Percentiles rank a stretch among this genome's conserved stretches.
phyloP scores from a whole-genome alignment of 2,329 filamentous ascomycete genomes.

The Aspergillus fructus region DNA sequence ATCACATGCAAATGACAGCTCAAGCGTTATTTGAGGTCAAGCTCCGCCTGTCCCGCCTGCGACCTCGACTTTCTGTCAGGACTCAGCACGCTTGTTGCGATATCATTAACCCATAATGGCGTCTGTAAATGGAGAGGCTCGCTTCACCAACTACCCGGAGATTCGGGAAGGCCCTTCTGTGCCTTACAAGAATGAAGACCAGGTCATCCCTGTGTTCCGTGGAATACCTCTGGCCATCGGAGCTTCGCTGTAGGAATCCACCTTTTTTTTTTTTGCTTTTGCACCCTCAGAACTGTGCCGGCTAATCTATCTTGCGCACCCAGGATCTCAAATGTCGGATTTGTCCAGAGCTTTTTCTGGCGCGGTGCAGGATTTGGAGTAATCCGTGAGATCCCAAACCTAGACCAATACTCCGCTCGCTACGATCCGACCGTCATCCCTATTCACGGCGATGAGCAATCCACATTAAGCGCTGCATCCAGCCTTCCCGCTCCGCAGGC shows the following conservation, averaged over 20 bases:
- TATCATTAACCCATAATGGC: conserved; percentile 20
- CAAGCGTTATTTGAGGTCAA: neutral
- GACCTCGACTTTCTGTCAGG: neutral
- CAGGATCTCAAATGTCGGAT: conserved; percentile 60
- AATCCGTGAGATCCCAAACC: conserved; percentile 54
- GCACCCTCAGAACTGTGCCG: neutral
- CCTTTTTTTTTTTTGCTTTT: conserved; percentile 1
- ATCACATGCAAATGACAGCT: conserved; percentile 3
- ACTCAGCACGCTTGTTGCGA: neutral
- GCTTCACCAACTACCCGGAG: conserved; percentile 39
- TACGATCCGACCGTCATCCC: conserved; percentile 61
- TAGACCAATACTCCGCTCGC: conserved; percentile 55
- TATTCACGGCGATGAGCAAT: conserved; percentile 22
- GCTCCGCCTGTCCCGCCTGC: neutral
- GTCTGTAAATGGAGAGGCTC: conserved; percentile 10
- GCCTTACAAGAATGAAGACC: conserved; percentile 50
- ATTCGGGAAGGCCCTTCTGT: conserved; percentile 39
- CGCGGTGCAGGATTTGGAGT: conserved; percentile 65
- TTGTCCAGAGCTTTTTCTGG: conserved; percentile 68
- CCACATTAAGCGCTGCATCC: conserved; percentile 9
- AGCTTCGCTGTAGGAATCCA: conserved; percentile 54
- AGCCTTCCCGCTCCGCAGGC: conserved; percentile 31
- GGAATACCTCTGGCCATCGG: conserved; percentile 64
- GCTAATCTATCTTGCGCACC: neutral
- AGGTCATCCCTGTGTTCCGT: conserved; percentile 68